Percentiles rank a stretch among this genome's conserved stretches.
Evolutionary conservation across 306 rosid species (phyloP).

Genomic region (Corylus americana): DNA sequence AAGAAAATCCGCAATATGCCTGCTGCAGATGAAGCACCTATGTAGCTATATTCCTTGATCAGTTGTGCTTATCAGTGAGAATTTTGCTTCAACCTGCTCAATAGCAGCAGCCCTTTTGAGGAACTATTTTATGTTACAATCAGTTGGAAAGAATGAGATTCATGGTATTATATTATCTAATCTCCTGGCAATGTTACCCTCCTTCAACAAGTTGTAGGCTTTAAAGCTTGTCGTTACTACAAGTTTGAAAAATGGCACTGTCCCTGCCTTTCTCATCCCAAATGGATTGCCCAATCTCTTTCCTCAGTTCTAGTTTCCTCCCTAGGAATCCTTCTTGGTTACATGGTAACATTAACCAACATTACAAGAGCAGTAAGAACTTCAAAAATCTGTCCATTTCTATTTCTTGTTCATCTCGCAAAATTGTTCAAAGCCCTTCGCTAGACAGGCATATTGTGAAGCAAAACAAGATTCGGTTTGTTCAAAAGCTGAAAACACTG

Average conservation of each 20-base stretch:
- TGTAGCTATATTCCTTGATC: not conserved
- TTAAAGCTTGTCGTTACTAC: not conserved
- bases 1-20: not conserved
- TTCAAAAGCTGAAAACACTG: slow-evolving; percentile 74
- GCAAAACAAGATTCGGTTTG: slow-evolving; percentile 70
- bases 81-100: not conserved
- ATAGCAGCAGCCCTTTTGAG: not conserved
- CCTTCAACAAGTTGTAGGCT: not conserved
- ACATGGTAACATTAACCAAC: slow-evolving; percentile 26
- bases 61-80: not conserved
- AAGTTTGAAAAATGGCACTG: slow-evolving; percentile 34
- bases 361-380: slow-evolving; percentile 10
- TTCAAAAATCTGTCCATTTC: slow-evolving; percentile 26
- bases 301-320: slow-evolving; percentile 44
- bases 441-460: slow-evolving; percentile 72
- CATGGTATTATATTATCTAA: not conserved
- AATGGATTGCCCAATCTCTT: slow-evolving; percentile 32
- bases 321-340: slow-evolving; percentile 31
- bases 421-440: slow-evolving; percentile 67
- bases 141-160: not conserved
- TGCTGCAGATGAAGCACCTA: not conserved
- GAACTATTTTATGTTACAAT: not conserved
- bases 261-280: slow-evolving; percentile 42
- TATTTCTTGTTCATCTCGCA: slow-evolving; percentile 57
- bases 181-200: not conserved